phyloP scores from a whole-genome alignment of 768 basidiomycete species.

The Daedaleopsis nitida region DNA sequence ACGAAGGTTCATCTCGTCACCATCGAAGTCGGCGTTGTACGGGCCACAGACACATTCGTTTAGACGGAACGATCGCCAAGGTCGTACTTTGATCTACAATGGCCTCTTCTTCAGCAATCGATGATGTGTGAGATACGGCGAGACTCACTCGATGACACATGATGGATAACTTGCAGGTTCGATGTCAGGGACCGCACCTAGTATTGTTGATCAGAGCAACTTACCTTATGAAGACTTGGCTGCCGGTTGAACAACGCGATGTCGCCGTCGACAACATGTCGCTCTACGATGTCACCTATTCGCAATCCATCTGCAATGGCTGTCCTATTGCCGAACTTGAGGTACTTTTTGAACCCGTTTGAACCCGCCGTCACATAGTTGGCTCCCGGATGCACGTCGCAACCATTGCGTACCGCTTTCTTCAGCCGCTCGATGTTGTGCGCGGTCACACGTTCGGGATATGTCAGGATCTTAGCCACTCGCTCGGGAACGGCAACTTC shows the following conservation, averaged over 20 bases:
- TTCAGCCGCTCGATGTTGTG: constrained; percentile 84
- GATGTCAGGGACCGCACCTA: constrained; percentile 1
- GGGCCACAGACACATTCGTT: constrained; percentile 99
- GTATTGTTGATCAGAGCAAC: constrained; percentile 1
- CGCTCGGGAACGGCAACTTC: constrained; percentile 97
- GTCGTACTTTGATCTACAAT: constrained; percentile 81
- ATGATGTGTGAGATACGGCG: neutral
- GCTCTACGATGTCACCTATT: constrained; percentile 91
- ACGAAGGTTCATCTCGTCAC: constrained; percentile 99
- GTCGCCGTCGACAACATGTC: constrained; percentile 94
- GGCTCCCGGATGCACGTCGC: constrained; percentile 91
- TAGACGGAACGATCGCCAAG: constrained; percentile 95
- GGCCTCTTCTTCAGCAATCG: neutral
- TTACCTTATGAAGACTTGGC: constrained; percentile 93
- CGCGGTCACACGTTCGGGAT: constrained; percentile 91
- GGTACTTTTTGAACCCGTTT: constrained; percentile 80
- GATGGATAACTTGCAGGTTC: constrained; percentile 73
- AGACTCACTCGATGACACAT: constrained; percentile 90
- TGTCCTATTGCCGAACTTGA: constrained; percentile 82
- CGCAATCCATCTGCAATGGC: constrained; percentile 80
- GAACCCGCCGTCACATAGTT: constrained; percentile 88
- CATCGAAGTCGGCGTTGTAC: constrained; percentile 99
- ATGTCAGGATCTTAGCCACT: constrained; percentile 93
- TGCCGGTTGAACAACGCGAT: constrained; percentile 98
- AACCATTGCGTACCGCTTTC: constrained; percentile 82